Evolutionary conservation across 1,284 basidiomycete genomes (phyloP), one percentile per base, ranked within the genome.

Genomic region (Leccinum solheimii): DNA sequence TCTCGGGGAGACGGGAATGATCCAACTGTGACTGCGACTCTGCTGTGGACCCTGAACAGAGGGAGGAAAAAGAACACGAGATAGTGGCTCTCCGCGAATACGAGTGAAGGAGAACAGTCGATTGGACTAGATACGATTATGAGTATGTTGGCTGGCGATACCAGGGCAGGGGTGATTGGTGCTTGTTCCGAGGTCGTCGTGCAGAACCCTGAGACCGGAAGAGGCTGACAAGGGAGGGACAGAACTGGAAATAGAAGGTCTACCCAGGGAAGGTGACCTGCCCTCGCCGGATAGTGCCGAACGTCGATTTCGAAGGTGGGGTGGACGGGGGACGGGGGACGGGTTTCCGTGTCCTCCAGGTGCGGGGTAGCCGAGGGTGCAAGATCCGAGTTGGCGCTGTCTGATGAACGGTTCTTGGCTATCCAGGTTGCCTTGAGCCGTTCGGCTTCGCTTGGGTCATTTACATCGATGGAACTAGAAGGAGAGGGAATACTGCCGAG

Each of bases 381-480:
- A 21, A 23, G 49, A 21, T 59, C 72, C 2, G 62, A 64, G 65
- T 72, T 56, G 58, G 63, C 52, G 23, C 59, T 56, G 66, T 70
- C 49, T 32, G 60, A 56, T 34, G 57, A 50, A 16, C 67, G 68
- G 61, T 82, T 79, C 62, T 69, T 75, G 1, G 77, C 75, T 62
- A 81, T 72, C 83, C 83, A 85, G 56, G 78, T 76, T 50, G 78
- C 74, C 67, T 82, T 85, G 66, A 85, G 76, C 59, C 70, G 77
- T 57, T 77, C 76, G 10, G 83, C 84, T 9, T 80, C 82, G 19
- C 79, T 79, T 5, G 72, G 52, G 2, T 66, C 62, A n/a, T 59
- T 60, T 1, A 58, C 61, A 5, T 49, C 19, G 11, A 8, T 1
- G 36, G 6, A 2, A 26, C 21, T 48, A 40, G 11, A 55, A 1